A percentile compares a stretch with the other conserved stretches of the same genome.
These are phyloP conservation scores for Colletotrichum ledebouriae DNA, from an alignment of 2,329 filamentous ascomycete species.

Conservation along the genomic window DNA sequence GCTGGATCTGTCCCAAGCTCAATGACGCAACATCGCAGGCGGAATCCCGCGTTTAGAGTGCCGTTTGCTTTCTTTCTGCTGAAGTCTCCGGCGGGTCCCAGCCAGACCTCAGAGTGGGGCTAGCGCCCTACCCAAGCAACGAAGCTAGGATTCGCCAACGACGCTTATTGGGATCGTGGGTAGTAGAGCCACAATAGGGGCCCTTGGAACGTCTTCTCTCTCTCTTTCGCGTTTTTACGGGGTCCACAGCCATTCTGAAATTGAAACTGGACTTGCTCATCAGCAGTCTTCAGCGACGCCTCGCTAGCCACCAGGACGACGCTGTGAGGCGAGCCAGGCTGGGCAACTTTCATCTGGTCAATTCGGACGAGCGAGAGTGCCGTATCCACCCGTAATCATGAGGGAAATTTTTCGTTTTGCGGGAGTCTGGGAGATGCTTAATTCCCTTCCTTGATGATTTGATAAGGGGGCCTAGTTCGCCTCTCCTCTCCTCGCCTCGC, in stretches of 20 bases:
- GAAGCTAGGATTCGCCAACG: conserved; percentile 14
- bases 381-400: conserved; percentile 36
- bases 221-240: conserved; percentile 10
- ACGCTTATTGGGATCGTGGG: conserved; percentile 18
- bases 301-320: conserved; percentile 9
- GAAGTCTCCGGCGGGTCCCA: conserved; percentile 21
- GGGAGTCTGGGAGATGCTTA: conserved; percentile 36
- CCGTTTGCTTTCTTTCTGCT: conserved; percentile 11
- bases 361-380: conserved; percentile 33
- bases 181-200: conserved; percentile 40
- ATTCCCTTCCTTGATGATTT: conserved; percentile 1
- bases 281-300: conserved; percentile 21
- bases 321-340: conserved; percentile 8
- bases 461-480: conserved; percentile 1
- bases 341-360: conserved; percentile 24
- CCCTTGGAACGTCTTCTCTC: conserved; percentile 20
- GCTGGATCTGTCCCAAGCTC: not conserved
- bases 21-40: conserved; percentile 34
- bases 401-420: conserved; percentile 21
- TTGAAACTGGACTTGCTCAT: conserved; percentile 32
- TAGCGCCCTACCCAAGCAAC: conserved; percentile 1
- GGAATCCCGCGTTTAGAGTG: conserved; percentile 15
- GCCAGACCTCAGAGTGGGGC: conserved; percentile 19
- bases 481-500: not conserved
- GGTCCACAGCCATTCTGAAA: conserved; percentile 34